Base-by-base conservation (phyloP, 192 early-diverging fungal species). In the Dissophora ornata region DNA sequence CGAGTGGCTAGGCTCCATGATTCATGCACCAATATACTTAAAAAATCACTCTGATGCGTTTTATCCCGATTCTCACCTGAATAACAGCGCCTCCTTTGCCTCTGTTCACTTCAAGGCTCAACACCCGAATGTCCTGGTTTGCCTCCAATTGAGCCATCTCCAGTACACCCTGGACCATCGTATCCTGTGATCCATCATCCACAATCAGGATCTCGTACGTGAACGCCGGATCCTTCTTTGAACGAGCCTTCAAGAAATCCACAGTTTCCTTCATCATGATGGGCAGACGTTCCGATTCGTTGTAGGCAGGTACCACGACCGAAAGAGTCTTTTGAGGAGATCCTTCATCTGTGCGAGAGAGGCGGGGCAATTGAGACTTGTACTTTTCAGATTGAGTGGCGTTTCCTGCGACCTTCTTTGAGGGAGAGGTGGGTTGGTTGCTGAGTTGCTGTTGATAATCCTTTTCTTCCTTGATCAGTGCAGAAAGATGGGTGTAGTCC, bases 81-180 rank as follows among this genome's bases (percentile, higher is more conserved):
- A 92, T 94, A 30, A 98, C 94, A 19, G 96, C 95, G 0, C 95
- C 96, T 56, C 96, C 96, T 75, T 98, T 98, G 36, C 95, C 94
- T 34, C 94, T 81, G 81, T 98, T 98, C 62, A 84, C 88, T 45
- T 91, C 89, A 52, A 96, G 84, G 41, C 80, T 88, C 46, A 98
- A 56, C 5, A 93, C 90, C 28, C 89, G 86, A 44, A 96, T 80
- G 67, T 94, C 90, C 19, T 79, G 53, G 1, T 85, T 57, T 2
- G 47, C 26, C 61, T 90, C 74, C 58, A 83, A 67, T 32, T 87
- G 85, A 7, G 93, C 90, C 82, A 87, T 85, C 18, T 89, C 78
- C 15, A 90, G 70, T 0, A 94, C 92, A 16, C 90, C 81, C 18
- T 88, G 70, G 0, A 87, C 67, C 3, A 95, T 98, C 25, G 71